Evolutionary conservation across 1,284 basidiomycete genomes (phyloP).

Genomic region (Pterula multifida): DNA sequence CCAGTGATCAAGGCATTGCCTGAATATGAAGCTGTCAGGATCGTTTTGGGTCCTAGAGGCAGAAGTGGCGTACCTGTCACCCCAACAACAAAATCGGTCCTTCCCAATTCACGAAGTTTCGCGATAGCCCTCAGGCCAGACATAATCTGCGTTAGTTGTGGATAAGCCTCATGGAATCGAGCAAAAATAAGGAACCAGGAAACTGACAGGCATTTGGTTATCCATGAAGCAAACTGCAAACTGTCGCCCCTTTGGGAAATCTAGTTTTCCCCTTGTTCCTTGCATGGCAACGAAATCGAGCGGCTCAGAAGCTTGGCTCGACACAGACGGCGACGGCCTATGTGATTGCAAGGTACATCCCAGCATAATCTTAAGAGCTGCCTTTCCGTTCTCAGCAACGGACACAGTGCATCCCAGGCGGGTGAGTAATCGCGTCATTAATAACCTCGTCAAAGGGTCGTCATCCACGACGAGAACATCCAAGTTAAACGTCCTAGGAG

Average conservation of each 20-base stretch:
- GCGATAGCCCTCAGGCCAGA: constrained; percentile 50
- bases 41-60: background rate
- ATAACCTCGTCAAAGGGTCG: constrained; percentile 64
- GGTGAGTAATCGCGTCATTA: constrained; percentile 75
- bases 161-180: background rate
- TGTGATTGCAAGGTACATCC: constrained; percentile 13
- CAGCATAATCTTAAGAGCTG: constrained; percentile 67
- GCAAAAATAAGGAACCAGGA: background rate
- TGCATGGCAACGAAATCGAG: background rate
- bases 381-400: constrained; percentile 80
- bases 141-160: constrained; percentile 24
- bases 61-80: constrained; percentile 32
- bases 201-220: constrained; percentile 73
- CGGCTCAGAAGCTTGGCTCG: background rate
- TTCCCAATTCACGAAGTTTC: constrained; percentile 41
- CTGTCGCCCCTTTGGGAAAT: constrained; percentile 22
- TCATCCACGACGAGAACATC: constrained; percentile 70
- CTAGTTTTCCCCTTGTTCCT: constrained; percentile 13
- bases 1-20: constrained; percentile 50
- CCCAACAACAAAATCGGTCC: constrained; percentile 51
- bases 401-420: constrained; percentile 69
- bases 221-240: constrained; percentile 76
- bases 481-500: constrained; percentile 18
- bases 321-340: background rate
- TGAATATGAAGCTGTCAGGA: constrained; percentile 14